Conservation (phyloP, 768 basidiomycete genomes). For the Hortiboletus campestris region DNA sequence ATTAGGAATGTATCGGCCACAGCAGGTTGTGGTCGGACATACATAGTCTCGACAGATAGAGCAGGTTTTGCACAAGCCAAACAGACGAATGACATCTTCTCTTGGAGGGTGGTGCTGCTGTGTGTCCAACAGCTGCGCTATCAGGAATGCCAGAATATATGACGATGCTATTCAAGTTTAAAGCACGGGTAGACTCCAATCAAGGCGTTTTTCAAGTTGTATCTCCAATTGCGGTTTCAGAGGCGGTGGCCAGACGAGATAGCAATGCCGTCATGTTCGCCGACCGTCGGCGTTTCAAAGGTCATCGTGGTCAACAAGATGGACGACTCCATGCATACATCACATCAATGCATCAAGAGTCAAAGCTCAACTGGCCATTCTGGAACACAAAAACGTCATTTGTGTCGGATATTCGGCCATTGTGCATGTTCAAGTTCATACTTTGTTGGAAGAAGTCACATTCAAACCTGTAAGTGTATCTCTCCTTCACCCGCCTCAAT, state of each 20-base stretch:
- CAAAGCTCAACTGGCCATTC: constrained; percentile 92
- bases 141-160: no score
- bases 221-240: no score
- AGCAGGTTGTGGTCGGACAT: not conserved
- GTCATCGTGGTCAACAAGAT: constrained; percentile 95
- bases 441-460: constrained; percentile 89
- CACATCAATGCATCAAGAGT: constrained; percentile 74
- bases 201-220: no score
- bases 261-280: constrained; percentile 98
- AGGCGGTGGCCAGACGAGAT: constrained; percentile 94
- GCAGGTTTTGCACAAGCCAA: no score
- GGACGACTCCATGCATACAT: constrained; percentile 95
- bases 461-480: constrained; percentile 62
- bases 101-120: no score
- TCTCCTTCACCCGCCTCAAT: not conserved
- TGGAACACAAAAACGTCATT: constrained; percentile 98
- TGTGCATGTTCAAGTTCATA: constrained; percentile 95
- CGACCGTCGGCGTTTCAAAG: constrained; percentile 95
- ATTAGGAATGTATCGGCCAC: not conserved
- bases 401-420: constrained; percentile 95
- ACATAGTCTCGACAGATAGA: no score
- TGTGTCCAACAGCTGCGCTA: no score
- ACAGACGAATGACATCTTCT: no score
- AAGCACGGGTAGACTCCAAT: no score
- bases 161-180: no score